Conservation (phyloP, 495 filamentous ascomycete species). For the Daldinia childiae region DNA sequence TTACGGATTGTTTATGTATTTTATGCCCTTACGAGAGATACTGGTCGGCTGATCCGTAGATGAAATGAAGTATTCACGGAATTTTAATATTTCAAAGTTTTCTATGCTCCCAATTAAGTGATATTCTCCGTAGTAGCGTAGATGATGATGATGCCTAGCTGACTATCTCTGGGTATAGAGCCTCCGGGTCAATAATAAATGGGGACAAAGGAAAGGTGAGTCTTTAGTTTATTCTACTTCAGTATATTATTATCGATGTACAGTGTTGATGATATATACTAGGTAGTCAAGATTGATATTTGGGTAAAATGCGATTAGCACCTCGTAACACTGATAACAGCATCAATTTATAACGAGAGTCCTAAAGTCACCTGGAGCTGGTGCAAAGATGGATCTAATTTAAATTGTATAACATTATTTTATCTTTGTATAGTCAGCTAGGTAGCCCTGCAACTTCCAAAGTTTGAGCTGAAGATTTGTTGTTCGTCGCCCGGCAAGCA, state of each 20-base stretch:
- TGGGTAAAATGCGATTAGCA: background rate
- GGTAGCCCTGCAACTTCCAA: constrained; percentile 74
- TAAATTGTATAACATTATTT: background rate
- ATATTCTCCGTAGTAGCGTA: background rate
- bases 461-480: constrained; percentile 64
- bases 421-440: constrained; percentile 46
- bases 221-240: no score
- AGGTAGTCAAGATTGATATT: no score
- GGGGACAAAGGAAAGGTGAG: no score
- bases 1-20: constrained; percentile 44
- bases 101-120: background rate
- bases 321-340: background rate
- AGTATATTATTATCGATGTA: no score
- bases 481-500: constrained; percentile 57
- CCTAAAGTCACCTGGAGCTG: background rate
- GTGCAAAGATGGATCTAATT: background rate
- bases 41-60: constrained; percentile 44
- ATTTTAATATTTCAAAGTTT: background rate
- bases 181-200: no score
- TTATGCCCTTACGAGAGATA: constrained; percentile 48
- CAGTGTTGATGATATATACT: no score
- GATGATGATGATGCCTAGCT: no score
- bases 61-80: constrained; percentile 38
- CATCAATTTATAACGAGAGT: background rate
- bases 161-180: no score